Conservation (phyloP, 1,284 basidiomycete species). For the Irpex sp. region DNA sequence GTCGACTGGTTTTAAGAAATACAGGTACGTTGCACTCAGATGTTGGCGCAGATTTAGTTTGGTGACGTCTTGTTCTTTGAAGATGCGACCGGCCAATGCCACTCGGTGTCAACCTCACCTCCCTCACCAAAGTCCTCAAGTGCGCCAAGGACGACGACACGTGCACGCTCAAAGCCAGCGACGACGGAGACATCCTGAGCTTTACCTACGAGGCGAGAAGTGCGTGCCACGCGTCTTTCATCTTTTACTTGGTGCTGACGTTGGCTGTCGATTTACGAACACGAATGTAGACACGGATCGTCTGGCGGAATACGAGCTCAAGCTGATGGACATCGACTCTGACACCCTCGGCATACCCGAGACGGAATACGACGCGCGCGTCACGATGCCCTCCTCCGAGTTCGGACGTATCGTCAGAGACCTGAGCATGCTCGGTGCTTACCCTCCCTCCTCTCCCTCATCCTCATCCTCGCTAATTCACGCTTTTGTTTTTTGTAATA, state of each 20-base stretch:
- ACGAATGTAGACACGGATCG: conserved; percentile 74
- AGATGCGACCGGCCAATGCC: conserved; percentile 88
- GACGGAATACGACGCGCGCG: conserved; percentile 93
- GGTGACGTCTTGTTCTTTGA: background rate
- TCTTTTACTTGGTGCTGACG: background rate
- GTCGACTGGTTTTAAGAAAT: conserved; percentile 77
- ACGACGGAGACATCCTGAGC: conserved; percentile 88
- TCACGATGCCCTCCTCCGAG: conserved; percentile 84
- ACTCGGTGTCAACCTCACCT: conserved; percentile 84
- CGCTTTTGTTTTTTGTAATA: background rate
- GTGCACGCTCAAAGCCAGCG: conserved; percentile 87
- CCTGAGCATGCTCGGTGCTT: conserved; percentile 78
- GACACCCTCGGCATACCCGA: conserved; percentile 98
- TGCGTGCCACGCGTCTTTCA: conserved; percentile 34
- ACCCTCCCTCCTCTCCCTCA: background rate
- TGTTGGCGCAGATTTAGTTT: background rate
- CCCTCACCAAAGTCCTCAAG: conserved; percentile 93
- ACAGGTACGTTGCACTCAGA: conserved; percentile 38
- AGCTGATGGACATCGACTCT: conserved; percentile 98
- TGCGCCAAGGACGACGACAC: conserved; percentile 97
- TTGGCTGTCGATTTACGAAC: no score
- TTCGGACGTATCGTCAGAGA: conserved; percentile 94
- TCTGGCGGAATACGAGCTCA: conserved; percentile 98
- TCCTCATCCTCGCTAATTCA: background rate
- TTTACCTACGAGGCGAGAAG: conserved; percentile 91